Conservation (phyloP, 1,139 yeast genomes). For the Debaryomycetaceae sp. region DNA sequence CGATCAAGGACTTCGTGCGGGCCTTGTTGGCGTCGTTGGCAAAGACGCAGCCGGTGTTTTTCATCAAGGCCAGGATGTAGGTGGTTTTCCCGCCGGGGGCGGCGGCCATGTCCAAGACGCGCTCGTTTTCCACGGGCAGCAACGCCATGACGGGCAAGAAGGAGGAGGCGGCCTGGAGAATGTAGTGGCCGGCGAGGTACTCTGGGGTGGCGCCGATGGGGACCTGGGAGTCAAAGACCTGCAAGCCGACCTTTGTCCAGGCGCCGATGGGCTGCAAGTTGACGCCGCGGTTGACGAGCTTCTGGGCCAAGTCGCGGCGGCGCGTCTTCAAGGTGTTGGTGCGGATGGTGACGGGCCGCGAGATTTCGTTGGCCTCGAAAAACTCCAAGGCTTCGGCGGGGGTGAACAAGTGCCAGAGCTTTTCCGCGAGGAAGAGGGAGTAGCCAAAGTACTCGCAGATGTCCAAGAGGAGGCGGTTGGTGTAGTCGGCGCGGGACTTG, state of each 20-base stretch:
- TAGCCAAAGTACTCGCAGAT: constrained; percentile 95
- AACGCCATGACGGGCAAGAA: constrained; percentile 96
- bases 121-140: constrained; percentile 91
- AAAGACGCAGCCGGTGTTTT: constrained; percentile 93
- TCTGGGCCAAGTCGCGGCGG: constrained; percentile 92
- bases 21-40: constrained; percentile 97
- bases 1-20: constrained; percentile 91
- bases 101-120: constrained; percentile 97
- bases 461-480: constrained; percentile 67
- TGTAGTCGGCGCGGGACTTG: constrained; percentile 72
- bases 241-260: constrained; percentile 98
- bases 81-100: constrained; percentile 99
- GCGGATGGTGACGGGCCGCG: constrained; percentile 93
- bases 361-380: constrained; percentile 95
- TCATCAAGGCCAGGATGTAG: constrained; percentile 91
- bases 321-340: constrained; percentile 91
- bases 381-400: constrained; percentile 97
- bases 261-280: constrained; percentile 93
- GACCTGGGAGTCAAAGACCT: constrained; percentile 94
- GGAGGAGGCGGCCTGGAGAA: constrained; percentile 96
- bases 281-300: constrained; percentile 92
- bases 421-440: constrained; percentile 87
- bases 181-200: constrained; percentile 95
- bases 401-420: constrained; percentile 77
- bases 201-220: constrained; percentile 99